A percentile compares a stretch with the other conserved stretches of the same genome.
phyloP scores from a whole-genome alignment of 176 grass and related monocot genomes.

The Puccinellia tenuiflora region DNA sequence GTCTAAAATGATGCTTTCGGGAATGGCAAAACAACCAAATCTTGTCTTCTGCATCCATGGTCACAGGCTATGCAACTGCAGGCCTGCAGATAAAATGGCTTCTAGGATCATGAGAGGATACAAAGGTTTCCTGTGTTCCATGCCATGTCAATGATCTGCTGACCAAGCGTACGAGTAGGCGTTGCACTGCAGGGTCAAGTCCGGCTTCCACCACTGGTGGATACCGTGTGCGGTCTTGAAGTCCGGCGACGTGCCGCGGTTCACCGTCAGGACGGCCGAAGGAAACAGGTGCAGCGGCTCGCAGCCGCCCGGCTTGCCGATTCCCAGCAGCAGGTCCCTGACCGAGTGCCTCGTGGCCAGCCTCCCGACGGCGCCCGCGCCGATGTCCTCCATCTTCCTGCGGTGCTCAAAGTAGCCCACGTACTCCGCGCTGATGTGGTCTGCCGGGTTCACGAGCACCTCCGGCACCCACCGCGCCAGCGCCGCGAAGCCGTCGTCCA shows the following conservation, averaged over 20 bases:
- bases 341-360: slow-evolving; percentile 66
- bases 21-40: too few species aligned
- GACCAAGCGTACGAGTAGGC: slow-evolving; percentile 19
- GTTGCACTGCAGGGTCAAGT: slow-evolving; percentile 30
- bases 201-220: slow-evolving; percentile 72
- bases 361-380: slow-evolving; percentile 50
- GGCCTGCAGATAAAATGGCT: too few species aligned
- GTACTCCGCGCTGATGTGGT: slow-evolving; percentile 58
- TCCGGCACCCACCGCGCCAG: slow-evolving; percentile 55
- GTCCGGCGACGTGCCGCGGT: slow-evolving; percentile 42
- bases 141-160: too few species aligned
- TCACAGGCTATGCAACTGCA: too few species aligned
- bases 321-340: slow-evolving; percentile 53
- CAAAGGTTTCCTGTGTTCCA: too few species aligned
- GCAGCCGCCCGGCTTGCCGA: slow-evolving; percentile 26
- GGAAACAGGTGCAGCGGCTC: slow-evolving; percentile 77
- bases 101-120: too few species aligned
- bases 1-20: too few species aligned
- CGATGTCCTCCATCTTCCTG: slow-evolving; percentile 66
- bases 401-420: slow-evolving; percentile 76
- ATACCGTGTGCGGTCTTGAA: slow-evolving; percentile 76
- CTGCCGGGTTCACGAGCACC: slow-evolving; percentile 66
- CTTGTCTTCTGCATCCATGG: too few species aligned
- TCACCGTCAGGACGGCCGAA: slow-evolving; percentile 55
- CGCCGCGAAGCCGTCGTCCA: slow-evolving; percentile 36